Conservation (phyloP, 371 early-diverging fungal species). For the Rhizopus sp. region DNA sequence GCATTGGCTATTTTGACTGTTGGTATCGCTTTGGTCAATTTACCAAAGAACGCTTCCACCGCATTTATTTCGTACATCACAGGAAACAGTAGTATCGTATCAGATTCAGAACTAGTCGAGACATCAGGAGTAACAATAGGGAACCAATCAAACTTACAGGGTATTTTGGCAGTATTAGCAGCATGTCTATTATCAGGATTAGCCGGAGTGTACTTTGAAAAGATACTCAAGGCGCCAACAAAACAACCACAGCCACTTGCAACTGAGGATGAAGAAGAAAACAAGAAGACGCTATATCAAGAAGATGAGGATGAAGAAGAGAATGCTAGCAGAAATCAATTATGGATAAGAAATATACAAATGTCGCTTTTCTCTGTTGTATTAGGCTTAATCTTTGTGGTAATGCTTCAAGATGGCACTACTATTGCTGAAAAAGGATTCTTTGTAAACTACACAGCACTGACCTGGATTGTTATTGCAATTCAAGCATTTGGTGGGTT, state of each 20-base stretch:
- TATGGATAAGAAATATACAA: conserved; percentile 93
- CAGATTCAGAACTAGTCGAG: conserved; percentile 2
- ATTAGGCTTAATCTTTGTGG: conserved; percentile 67
- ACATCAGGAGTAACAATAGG: conserved; percentile 14
- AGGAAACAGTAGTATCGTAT: conserved; percentile 8
- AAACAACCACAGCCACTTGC: conserved; percentile 14
- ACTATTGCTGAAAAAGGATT: conserved; percentile 78
- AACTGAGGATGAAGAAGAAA: conserved; percentile 22
- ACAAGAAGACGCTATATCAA: conserved; percentile 13
- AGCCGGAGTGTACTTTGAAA: conserved; percentile 97
- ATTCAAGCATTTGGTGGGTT: conserved; percentile 93
- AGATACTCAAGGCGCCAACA: conserved; percentile 76
- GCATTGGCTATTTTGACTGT: conserved; percentile 80
- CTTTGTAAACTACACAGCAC: conserved; percentile 81
- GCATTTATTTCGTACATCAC: conserved; percentile 16
- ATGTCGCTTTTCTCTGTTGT: conserved; percentile 76
- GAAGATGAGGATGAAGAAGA: conserved; percentile 22
- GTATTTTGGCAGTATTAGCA: conserved; percentile 67
- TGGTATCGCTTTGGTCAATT: conserved; percentile 83
- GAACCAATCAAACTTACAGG: conserved; percentile 47
- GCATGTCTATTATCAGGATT: conserved; percentile 91
- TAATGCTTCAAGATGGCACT: conserved; percentile 76
- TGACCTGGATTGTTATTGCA: conserved; percentile 79
- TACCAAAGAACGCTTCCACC: conserved; percentile 34
- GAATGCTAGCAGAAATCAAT: conserved; percentile 46